Conservation (phyloP, 352 stramenopile genomes). For the Phytophthora boehmeriae region DNA sequence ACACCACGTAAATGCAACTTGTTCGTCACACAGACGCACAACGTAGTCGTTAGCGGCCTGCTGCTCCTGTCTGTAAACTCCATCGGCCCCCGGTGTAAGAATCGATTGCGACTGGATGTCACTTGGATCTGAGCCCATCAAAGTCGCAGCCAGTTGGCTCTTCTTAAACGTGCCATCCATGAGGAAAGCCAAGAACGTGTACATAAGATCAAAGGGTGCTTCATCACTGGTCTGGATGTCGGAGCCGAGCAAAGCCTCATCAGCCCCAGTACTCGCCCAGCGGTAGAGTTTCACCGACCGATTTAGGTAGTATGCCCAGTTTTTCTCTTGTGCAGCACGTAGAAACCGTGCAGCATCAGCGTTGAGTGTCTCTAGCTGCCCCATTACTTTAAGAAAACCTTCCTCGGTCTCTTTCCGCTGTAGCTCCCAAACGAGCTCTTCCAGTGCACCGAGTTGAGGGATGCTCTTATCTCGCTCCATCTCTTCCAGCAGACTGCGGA, state of each 20-base stretch:
- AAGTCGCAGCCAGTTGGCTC: constrained; percentile 64
- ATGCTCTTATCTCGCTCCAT: constrained; percentile 84
- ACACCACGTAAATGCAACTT: constrained; percentile 76
- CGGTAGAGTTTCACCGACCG: constrained; percentile 66
- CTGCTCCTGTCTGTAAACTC: constrained; percentile 68
- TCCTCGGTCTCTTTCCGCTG: constrained; percentile 64
- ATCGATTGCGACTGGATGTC: constrained; percentile 28
- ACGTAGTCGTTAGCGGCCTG: constrained; percentile 61
- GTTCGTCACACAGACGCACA: constrained; percentile 68
- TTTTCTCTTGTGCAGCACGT: constrained; percentile 59
- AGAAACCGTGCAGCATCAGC: constrained; percentile 59
- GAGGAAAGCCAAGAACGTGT: constrained; percentile 78
- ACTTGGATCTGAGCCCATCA: constrained; percentile 38
- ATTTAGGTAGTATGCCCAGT: constrained; percentile 73
- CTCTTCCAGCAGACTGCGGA: constrained; percentile 65
- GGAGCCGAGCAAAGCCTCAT: constrained; percentile 61
- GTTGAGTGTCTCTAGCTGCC: constrained; percentile 61
- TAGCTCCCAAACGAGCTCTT: constrained; percentile 70
- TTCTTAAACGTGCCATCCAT: constrained; percentile 83
- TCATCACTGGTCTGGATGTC: constrained; percentile 72
- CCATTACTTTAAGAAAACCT: constrained; percentile 53
- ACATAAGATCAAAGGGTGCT: constrained; percentile 81
- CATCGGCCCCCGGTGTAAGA: constrained; percentile 67
- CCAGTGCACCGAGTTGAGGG: constrained; percentile 55
- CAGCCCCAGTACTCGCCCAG: constrained; percentile 66